Evolutionary conservation across 352 stramenopile genomes (phyloP), one percentile per base, ranked within the genome.

Genomic region (Globisporangium nunn): DNA sequence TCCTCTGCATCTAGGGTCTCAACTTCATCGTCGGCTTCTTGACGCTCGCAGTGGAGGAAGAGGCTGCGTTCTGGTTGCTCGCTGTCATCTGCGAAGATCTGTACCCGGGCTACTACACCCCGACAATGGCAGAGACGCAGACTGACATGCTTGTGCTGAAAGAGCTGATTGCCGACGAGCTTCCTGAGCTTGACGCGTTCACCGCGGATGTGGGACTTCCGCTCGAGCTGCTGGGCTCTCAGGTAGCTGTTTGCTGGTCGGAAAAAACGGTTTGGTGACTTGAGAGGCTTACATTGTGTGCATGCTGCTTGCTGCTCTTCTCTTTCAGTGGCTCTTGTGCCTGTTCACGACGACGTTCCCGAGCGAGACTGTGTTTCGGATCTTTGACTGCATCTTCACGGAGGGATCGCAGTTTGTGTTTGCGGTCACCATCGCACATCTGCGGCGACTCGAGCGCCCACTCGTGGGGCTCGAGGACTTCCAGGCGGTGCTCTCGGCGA

Each of bases 21-120:
- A 96, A 96, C 55, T 96, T 93, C 66, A 87, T 96, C 45, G 87
- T 91, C n/a, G 87, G 77, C 7, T 91, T 95, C 61, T 58, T 96
- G 35, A 73, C 85, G 56, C 64, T 95, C 5, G 64, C 81, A 10
- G 71, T 88, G 15, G 84, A 91, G 47, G 89, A 97, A 73, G 88
- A 97, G 58, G 56, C 62, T n/a, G 75, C 87, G 1, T 97, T 97
- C 54, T 97, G 87, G 87, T 56, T 93, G 2, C 64, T 97, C 41
- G 73, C 70, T n/a, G 74, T 86, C 10, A 87, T 97, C 33, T 93
- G 88, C 23, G 88, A 97, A 68, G 88, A 97, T 59, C 59, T 96
- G 23, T 88, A 88, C 41, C 87, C 86, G 1, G 86, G 85, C 1
- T 96, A 96, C 58, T 97, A 96, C 63, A 93, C 85, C 2, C 83